Base-by-base conservation (phyloP, 1,139 yeast genomes). In the Yamadazyma oceani region DNA sequence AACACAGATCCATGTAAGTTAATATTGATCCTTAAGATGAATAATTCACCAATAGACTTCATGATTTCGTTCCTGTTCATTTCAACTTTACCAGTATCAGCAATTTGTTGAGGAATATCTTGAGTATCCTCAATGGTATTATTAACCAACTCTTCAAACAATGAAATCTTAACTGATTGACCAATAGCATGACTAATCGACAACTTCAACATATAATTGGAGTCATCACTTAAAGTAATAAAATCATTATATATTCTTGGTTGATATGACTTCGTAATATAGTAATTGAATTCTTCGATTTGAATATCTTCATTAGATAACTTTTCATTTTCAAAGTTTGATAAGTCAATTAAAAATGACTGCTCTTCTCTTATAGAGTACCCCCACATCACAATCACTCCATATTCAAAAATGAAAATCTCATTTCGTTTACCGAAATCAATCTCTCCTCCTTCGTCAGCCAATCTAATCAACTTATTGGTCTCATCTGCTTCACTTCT, bases 111-210 rank as follows among this genome's bases (percentile, higher is more conserved):
- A 2, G 97, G 98, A 34, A 92, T 89, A 53, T 89, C 97, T 55
- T 90, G 96, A 2, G 97, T 92, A 55, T 88, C 97, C 58, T 89
- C 96, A 54, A 92, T 92, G 2, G 97, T 92, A 57, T 89, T 89
- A 60, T 90, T 96, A 7, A 92, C 96, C 47, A 92, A 74, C 58
- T 90, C 97, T 62, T 92, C 98, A 60, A 90, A 92, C 33, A 92
- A 65, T 3, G 97, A 90, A 17, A 92, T 90, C 60, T 92, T 92
- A 33, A 88, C 97, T 28, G 94, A 82, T 60, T 89, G 97, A 0
- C 96, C 90, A 16, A 89, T 74, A 0, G 96, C 96, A 63, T 88
- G 96, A 3, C 96, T 86, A 16, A 89, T 86, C 6, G 95, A 85
- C 34, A 89, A 66, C 60, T 89, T 89, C 42, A 87, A 69, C 95